These are phyloP conservation scores for Knoxdaviesia proteae DNA, from an alignment of 2,329 filamentous ascomycete genomes.

Conservation along the genomic window DNA sequence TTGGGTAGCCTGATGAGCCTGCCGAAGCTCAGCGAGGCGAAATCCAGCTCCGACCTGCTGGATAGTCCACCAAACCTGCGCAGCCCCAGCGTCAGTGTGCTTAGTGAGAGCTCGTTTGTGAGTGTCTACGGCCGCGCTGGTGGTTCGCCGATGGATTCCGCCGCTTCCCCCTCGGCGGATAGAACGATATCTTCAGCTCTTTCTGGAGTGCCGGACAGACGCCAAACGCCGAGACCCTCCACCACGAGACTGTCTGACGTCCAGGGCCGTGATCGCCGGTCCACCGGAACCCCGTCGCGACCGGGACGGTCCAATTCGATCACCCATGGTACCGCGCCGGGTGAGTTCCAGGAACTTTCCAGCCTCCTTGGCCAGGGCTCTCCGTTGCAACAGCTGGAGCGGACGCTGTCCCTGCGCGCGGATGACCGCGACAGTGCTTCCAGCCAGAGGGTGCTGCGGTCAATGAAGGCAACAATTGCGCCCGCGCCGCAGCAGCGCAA, in stretches of 20 bases:
- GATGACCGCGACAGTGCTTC: slow-evolving; percentile 8
- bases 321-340: slow-evolving; percentile 7
- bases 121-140: slow-evolving; percentile 34
- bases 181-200: too few species aligned
- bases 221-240: too few species aligned
- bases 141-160: slow-evolving; percentile 1
- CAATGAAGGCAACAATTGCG: slow-evolving; percentile 5
- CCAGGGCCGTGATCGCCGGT: too few species aligned
- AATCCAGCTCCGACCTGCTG: slow-evolving; percentile 2
- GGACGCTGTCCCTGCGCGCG: slow-evolving; percentile 8
- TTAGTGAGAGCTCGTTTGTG: slow-evolving; percentile 47
- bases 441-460: slow-evolving; percentile 6
- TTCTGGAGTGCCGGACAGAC: too few species aligned
- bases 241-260: too few species aligned
- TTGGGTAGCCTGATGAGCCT: slow-evolving; percentile 30
- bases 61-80: slow-evolving; percentile 14
- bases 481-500: slow-evolving; percentile 9
- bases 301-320: slow-evolving; percentile 9
- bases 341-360: slow-evolving; percentile 9
- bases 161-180: too few species aligned
- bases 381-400: slow-evolving; percentile 28
- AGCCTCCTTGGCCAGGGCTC: slow-evolving; percentile 12
- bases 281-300: too few species aligned
- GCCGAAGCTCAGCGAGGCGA: slow-evolving; percentile 11
- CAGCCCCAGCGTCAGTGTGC: slow-evolving; percentile 40